Base-by-base conservation (phyloP, 257 asterid species). In the Plantago elongata region DNA sequence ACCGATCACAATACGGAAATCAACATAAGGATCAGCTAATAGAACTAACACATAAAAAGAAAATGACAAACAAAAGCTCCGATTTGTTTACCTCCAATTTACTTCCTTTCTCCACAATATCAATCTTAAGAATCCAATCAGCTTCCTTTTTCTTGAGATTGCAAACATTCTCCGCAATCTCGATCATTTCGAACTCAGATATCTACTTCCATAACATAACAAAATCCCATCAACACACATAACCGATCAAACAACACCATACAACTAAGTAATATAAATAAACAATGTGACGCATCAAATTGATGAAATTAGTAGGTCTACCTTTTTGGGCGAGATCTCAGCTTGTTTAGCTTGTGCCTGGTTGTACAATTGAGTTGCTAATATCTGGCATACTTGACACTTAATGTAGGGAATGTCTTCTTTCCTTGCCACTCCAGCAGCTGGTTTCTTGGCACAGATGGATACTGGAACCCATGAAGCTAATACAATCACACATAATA, bases 101-200 rank as follows among this genome's bases (percentile, higher is more conserved):
- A 73, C 87, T 88, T 61, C 86, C 94, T 81, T 87, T 69, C 79
- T 93, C 97, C 30, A 83, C 92, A 65, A 93, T 87, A 68, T 89
- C 99, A 72, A 89, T 85, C 75, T 89, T 93, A 52, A 93, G 97
- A 57, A 93, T 89, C 97, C 99, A 93, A 75, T 89, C 99, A 74
- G 97, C 96, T 80, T 93, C 99, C 44, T 69, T 72, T 70, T 89
- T 93, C 95, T 93, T 93, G 84, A 87, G 65, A 81, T 93, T 89
- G 75, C 99, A 93, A 9, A 87, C 82, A 79, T 93, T 89, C 88
- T 89, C 97, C 10, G 97, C 81, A 37, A 93, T 87, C 69, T 93
- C 97, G 43, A 93, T 93, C 12, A 89, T 87, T 74, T 89, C 78
- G 78, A 75, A 89, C 78, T 89, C 96, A 7, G 94, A 82, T 62